These are phyloP conservation scores for Kuraishia cidri DNA, from an alignment of 805 yeast species.

Conservation along the genomic window DNA sequence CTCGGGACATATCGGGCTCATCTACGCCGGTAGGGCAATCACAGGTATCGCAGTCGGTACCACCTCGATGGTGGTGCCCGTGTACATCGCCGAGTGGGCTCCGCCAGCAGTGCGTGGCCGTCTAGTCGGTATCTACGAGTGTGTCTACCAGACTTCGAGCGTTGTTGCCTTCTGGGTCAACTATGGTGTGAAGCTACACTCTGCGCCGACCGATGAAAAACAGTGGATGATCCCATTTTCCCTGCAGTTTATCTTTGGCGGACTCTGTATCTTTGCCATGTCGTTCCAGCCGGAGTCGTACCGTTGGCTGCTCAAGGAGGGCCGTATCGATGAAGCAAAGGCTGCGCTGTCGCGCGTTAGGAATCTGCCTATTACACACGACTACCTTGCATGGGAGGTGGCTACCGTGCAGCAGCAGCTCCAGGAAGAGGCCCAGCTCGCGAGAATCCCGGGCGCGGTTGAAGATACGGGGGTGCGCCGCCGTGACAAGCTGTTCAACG, in stretches of 20 bases:
- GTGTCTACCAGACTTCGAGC: constrained; percentile 41
- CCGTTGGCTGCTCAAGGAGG: constrained; percentile 28
- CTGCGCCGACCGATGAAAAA: constrained; percentile 17
- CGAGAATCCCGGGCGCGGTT: constrained; percentile 16
- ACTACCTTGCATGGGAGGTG: constrained; percentile 30
- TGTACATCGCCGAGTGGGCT: constrained; percentile 33
- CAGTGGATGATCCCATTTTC: constrained; percentile 44
- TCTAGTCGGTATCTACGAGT: constrained; percentile 35
- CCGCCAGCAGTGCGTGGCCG: constrained; percentile 37
- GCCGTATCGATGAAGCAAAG: constrained; percentile 23
- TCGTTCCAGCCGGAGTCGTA: constrained; percentile 35
- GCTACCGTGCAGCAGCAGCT: constrained; percentile 18
- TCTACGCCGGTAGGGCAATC: constrained; percentile 43
- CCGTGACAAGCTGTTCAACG: constrained; percentile 21
- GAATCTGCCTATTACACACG: constrained; percentile 24
- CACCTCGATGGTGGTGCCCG: constrained; percentile 38
- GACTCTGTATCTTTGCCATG: constrained; percentile 31
- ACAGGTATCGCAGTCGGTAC: constrained; percentile 48
- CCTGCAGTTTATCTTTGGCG: constrained; percentile 28
- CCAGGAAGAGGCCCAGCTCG: too few species aligned
- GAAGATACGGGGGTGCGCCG: constrained; percentile 11
- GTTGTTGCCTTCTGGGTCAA: constrained; percentile 41
- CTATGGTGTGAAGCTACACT: constrained; percentile 29
- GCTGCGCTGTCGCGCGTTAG: constrained; percentile 28
- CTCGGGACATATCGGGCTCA: constrained; percentile 36